Conservation (phyloP, 768 basidiomycete species). For the Termitomyces sp. region DNA sequence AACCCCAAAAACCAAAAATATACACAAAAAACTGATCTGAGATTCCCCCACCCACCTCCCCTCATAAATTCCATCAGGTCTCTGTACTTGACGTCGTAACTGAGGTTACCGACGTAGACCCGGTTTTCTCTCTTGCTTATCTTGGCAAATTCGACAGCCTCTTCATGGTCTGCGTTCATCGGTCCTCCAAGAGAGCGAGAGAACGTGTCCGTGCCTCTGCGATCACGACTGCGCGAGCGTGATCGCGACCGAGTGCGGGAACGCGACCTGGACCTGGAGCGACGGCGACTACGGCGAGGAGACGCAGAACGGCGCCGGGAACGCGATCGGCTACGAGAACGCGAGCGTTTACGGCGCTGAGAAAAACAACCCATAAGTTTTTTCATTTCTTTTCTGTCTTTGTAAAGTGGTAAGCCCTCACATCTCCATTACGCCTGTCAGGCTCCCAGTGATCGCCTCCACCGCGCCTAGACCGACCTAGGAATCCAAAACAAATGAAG, state of each 20-base stretch:
- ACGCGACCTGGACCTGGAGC: constrained; percentile 56
- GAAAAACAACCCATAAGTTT: constrained; percentile 1
- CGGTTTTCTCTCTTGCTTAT: constrained; percentile 96
- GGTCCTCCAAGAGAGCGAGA: constrained; percentile 81
- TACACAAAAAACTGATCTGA: constrained; percentile 50
- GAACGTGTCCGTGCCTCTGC: constrained; percentile 58
- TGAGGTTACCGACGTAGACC: constrained; percentile 98
- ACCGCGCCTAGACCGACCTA: constrained; percentile 37
- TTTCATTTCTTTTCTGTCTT: background rate
- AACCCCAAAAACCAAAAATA: constrained; percentile 24
- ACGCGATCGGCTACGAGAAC: constrained; percentile 62
- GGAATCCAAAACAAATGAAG: background rate
- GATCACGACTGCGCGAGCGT: constrained; percentile 47
- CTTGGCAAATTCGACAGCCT: constrained; percentile 93
- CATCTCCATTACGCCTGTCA: constrained; percentile 63
- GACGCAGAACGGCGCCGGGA: constrained; percentile 62
- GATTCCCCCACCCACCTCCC: constrained; percentile 97
- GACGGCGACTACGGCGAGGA: constrained; percentile 59
- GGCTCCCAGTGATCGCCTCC: constrained; percentile 82
- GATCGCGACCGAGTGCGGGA: constrained; percentile 42
- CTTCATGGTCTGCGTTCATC: constrained; percentile 88
- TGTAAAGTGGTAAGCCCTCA: constrained; percentile 26
- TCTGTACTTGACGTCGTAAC: constrained; percentile 97
- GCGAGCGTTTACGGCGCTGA: constrained; percentile 66
- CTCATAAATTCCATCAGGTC: constrained; percentile 99